phyloP scores from a whole-genome alignment of 1,284 basidiomycete genomes.

The Tylopilus sp. region DNA sequence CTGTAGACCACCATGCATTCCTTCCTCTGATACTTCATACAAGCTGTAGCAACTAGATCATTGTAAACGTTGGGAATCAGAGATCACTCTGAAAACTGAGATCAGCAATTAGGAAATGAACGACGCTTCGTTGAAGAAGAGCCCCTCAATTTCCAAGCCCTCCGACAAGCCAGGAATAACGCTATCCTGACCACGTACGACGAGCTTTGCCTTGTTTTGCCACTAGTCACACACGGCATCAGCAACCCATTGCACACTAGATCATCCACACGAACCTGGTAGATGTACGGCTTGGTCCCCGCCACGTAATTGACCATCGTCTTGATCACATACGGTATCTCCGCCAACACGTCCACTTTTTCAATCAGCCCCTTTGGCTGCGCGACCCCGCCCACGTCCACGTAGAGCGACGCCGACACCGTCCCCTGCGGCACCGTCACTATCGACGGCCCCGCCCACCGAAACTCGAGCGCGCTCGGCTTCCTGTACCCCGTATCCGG shows the following conservation, averaged over 20 bases:
- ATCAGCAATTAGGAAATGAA: constrained; percentile 76
- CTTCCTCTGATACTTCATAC: not conserved
- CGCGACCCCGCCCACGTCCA: constrained; percentile 66
- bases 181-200: constrained; percentile 72
- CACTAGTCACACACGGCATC: constrained; percentile 63
- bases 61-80: too few relatives aligned
- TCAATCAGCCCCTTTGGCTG: constrained; percentile 87
- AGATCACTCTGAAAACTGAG: not conserved
- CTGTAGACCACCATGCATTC: constrained; percentile 3
- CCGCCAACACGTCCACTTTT: constrained; percentile 96
- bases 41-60: constrained; percentile 17
- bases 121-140: constrained; percentile 89
- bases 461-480: constrained; percentile 79
- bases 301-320: constrained; percentile 92
- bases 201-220: constrained; percentile 80
- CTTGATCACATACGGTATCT: constrained; percentile 94
- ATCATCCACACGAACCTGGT: constrained; percentile 67
- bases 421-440: constrained; percentile 62
- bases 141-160: constrained; percentile 73
- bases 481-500: constrained; percentile 86
- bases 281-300: constrained; percentile 93
- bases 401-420: constrained; percentile 65
- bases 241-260: not conserved
- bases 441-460: constrained; percentile 83
- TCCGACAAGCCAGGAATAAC: constrained; percentile 56